Percentiles rank a stretch among this genome's conserved stretches.
phyloP scores from a whole-genome alignment of 2,329 filamentous ascomycete genomes.

The Xylariales sp. region DNA sequence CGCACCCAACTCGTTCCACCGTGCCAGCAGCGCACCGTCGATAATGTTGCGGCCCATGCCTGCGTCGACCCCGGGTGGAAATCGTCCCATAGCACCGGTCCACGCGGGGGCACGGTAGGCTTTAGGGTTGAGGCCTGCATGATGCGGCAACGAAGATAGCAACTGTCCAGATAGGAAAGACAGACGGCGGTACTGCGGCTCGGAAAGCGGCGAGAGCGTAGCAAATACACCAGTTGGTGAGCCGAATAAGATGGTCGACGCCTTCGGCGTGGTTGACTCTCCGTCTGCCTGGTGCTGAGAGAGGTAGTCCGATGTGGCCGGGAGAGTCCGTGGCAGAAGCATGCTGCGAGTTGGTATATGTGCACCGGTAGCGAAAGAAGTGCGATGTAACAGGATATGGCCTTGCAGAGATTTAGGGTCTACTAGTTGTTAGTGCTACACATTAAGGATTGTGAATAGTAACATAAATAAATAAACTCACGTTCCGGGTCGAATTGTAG shows the following conservation, averaged over 20 bases:
- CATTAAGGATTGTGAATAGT: slow-evolving; percentile 9
- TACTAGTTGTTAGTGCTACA: slow-evolving; percentile 54
- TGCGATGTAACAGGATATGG: slow-evolving; percentile 85
- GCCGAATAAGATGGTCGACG: slow-evolving; percentile 72
- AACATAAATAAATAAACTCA: slow-evolving; percentile 60
- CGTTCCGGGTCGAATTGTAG: slow-evolving; percentile 95
- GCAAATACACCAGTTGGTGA: slow-evolving; percentile 81
- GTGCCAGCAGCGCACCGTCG: slow-evolving; percentile 78
- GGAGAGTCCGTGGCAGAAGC: slow-evolving; percentile 76
- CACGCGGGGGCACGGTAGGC: slow-evolving; percentile 73
- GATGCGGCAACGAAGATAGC: slow-evolving; percentile 77
- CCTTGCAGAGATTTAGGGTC: slow-evolving; percentile 94
- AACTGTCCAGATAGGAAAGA: slow-evolving; percentile 85
- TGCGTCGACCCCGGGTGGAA: slow-evolving; percentile 65
- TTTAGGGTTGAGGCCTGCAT: slow-evolving; percentile 84
- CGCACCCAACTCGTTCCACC: slow-evolving; percentile 81
- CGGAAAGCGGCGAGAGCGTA: slow-evolving; percentile 80
- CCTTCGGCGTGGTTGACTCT: slow-evolving; percentile 49
- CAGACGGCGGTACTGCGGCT: slow-evolving; percentile 85
- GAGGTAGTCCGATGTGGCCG: slow-evolving; percentile 51
- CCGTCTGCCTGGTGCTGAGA: slow-evolving; percentile 41
- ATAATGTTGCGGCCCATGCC: slow-evolving; percentile 75
- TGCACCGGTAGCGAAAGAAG: slow-evolving; percentile 85
- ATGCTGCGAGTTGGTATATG: slow-evolving; percentile 80
- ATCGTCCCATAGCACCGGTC: slow-evolving; percentile 57